Conservation (phyloP, 805 yeast genomes). For the Metschnikowia continentalis region DNA sequence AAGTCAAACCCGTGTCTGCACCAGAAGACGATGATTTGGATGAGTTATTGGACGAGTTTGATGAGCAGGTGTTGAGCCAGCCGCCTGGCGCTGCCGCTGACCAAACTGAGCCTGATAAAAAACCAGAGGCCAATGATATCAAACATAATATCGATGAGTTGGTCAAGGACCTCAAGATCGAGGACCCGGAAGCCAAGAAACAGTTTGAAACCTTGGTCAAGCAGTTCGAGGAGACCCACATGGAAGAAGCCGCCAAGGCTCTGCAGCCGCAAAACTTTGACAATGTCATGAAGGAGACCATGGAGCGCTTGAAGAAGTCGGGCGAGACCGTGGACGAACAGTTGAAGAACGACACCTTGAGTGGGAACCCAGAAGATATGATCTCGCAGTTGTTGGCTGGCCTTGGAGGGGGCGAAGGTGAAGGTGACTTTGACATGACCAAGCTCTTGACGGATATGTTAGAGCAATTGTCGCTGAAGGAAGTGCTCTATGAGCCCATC, state of each 20-base stretch:
- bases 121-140: slow-evolving; percentile 31
- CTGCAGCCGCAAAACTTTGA: slow-evolving; percentile 49
- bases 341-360: slow-evolving; percentile 42
- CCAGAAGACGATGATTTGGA: slow-evolving; percentile 66
- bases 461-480: slow-evolving; percentile 78
- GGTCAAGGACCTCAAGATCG: slow-evolving; percentile 44
- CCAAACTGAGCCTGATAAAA: slow-evolving; percentile 12
- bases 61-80: slow-evolving; percentile 59
- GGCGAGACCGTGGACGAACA: slow-evolving; percentile 66
- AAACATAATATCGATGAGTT: slow-evolving; percentile 38
- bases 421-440: slow-evolving; percentile 54
- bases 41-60: slow-evolving; percentile 81
- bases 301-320: slow-evolving; percentile 72
- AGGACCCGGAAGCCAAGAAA: slow-evolving; percentile 49
- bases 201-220: slow-evolving; percentile 48
- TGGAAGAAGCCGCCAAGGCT: slow-evolving; percentile 28
- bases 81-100: slow-evolving; percentile 49
- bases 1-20: neutral
- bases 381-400: slow-evolving; percentile 57
- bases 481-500: slow-evolving; percentile 82
- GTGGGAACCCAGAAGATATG: slow-evolving; percentile 47
- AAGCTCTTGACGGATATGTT: slow-evolving; percentile 68
- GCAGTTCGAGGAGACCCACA: slow-evolving; percentile 36
- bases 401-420: slow-evolving; percentile 36
- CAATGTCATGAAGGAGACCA: slow-evolving; percentile 72